Evolutionary conservation across 1,139 yeast genomes (phyloP).

Genomic region (Yamadazyma buinensis): DNA sequence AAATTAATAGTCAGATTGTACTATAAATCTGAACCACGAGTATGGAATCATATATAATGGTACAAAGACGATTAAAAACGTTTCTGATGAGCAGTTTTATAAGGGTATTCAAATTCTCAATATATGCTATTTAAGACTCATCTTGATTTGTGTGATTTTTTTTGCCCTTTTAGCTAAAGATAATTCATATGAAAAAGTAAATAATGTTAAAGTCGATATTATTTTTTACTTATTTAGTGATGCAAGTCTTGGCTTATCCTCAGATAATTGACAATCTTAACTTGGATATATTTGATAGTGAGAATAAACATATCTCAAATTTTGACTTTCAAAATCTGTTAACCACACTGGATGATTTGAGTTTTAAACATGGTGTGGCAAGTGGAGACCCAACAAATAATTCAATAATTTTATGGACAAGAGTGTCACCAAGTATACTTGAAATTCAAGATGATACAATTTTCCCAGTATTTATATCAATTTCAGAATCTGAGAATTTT

Average conservation of each 20-base stretch:
- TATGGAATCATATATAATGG: too few species aligned
- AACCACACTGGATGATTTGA: neutral
- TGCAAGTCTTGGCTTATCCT: neutral
- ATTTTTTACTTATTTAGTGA: too few species aligned
- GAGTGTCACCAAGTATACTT: neutral
- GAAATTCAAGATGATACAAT: neutral
- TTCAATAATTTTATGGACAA: slow-evolving; percentile 1
- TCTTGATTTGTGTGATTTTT: too few species aligned
- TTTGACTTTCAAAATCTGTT: neutral
- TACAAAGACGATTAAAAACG: too few species aligned
- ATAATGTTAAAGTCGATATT: too few species aligned
- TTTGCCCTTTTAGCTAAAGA: too few species aligned
- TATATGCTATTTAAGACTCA: too few species aligned
- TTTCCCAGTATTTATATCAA: slow-evolving; percentile 1
- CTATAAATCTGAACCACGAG: too few species aligned
- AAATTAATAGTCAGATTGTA: too few species aligned
- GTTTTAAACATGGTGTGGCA: slow-evolving; percentile 1
- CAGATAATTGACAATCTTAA: slow-evolving; percentile 1
- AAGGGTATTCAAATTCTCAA: too few species aligned
- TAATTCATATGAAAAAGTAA: too few species aligned
- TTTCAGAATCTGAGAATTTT: neutral
- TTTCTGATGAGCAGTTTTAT: too few species aligned
- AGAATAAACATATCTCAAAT: neutral
- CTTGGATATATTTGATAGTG: neutral
- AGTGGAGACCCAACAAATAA: slow-evolving; percentile 2